A percentile compares a stretch with the other conserved stretches of the same genome.
Evolutionary conservation across 306 rosid genomes (phyloP).

Genomic region (Prunus campanulata): DNA sequence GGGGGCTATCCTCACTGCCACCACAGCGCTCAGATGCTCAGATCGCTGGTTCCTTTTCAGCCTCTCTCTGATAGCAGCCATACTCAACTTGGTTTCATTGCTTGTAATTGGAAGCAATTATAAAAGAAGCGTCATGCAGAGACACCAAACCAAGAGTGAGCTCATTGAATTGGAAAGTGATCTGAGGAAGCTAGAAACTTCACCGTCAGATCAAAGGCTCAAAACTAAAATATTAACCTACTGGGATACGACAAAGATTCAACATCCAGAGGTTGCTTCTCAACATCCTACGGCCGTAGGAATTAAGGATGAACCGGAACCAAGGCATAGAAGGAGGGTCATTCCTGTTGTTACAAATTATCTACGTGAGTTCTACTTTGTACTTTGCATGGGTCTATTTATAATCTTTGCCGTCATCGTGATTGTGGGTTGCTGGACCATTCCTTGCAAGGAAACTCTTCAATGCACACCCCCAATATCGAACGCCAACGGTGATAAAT

Average conservation of each 20-base stretch:
- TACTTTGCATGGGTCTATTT: neutral
- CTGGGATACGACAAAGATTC: neutral
- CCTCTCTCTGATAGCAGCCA: neutral
- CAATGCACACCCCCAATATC: neutral
- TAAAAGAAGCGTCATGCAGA: neutral
- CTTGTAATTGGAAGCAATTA: neutral
- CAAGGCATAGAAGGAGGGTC: neutral
- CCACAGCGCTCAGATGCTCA: neutral
- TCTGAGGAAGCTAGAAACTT: neutral
- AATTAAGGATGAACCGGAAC: neutral
- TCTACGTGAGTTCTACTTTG: neutral
- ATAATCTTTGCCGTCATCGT: neutral
- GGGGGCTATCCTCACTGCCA: too few relatives aligned
- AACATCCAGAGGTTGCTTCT: too few relatives aligned
- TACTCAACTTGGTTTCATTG: neutral
- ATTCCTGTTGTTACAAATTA: neutral
- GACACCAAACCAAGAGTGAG: neutral
- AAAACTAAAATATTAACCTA: neutral
- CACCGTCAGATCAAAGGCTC: neutral
- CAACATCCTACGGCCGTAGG: too few relatives aligned
- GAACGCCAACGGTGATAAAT: neutral
- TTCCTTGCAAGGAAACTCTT: neutral
- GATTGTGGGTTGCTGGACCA: neutral
- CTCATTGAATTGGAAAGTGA: neutral
- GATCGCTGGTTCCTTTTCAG: neutral